A percentile compares a stretch with the other conserved stretches of the same genome.
phyloP scores from a whole-genome alignment of 805 yeast species.

The Wickerhamomyces bovis region DNA sequence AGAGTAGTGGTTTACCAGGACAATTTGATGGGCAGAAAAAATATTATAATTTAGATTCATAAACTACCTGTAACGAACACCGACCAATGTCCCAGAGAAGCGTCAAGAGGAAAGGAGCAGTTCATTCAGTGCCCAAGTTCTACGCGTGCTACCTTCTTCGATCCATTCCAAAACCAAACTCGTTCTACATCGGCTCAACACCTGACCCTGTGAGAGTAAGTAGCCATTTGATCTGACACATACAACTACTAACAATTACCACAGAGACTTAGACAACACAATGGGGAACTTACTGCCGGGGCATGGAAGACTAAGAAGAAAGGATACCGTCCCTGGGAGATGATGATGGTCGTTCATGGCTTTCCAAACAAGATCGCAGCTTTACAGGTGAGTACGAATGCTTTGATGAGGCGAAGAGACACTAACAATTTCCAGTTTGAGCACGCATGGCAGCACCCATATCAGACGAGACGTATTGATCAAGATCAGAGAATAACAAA shows the following conservation, averaged over 20 bases:
- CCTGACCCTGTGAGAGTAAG: conserved; percentile 58
- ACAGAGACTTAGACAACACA: conserved; percentile 65
- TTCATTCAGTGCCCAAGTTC: conserved; percentile 32
- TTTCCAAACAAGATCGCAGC: conserved; percentile 68
- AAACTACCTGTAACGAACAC: background rate
- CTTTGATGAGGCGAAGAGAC: background rate
- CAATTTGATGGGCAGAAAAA: too few relatives aligned
- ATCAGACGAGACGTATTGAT: conserved; percentile 55
- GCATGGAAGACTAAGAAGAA: conserved; percentile 58
- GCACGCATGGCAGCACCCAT: conserved; percentile 77
- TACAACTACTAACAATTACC: conserved; percentile 16
- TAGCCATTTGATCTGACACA: background rate
- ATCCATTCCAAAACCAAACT: conserved; percentile 48
- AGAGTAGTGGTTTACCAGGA: too few relatives aligned
- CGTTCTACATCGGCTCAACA: conserved; percentile 77
- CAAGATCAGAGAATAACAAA: conserved; percentile 32
- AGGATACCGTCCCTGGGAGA: conserved; percentile 70
- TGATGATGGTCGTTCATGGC: conserved; percentile 57
- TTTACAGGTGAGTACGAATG: conserved; percentile 34
- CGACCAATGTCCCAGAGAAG: conserved; percentile 7
- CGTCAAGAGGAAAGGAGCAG: background rate
- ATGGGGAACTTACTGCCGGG: conserved; percentile 66
- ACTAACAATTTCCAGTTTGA: conserved; percentile 40
- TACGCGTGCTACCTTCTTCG: conserved; percentile 70
- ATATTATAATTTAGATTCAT: too few relatives aligned